Percentiles rank a stretch among this genome's conserved stretches.
Evolutionary conservation across 164 flowering plant species (phyloP).

Genomic region (Akebia trifoliata): DNA sequence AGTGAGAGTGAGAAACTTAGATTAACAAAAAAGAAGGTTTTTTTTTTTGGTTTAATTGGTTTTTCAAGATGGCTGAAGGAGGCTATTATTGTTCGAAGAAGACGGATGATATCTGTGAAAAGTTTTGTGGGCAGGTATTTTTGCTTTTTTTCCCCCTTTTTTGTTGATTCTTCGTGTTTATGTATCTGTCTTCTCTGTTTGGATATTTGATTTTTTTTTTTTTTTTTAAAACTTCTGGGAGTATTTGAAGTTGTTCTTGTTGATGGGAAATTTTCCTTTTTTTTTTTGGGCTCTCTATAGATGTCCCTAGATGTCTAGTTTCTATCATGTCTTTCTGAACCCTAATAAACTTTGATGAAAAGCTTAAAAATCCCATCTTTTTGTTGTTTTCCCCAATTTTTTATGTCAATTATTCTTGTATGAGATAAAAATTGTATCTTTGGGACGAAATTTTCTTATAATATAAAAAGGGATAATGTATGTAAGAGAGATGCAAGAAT

Average conservation of each 20-base stretch:
- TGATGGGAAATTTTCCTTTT: not conserved
- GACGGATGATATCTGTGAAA: slow-evolving; percentile 71
- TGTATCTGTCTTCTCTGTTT: not conserved
- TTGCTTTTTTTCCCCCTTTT: not conserved
- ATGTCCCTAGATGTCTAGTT: not conserved
- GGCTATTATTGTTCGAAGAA: slow-evolving; percentile 65
- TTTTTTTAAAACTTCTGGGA: not conserved
- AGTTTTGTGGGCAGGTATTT: slow-evolving; percentile 79
- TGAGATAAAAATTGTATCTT: not conserved
- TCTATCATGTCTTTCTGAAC: not conserved
- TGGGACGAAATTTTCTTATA: not conserved
- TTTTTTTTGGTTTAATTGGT: not conserved
- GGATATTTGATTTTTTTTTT: slow-evolving; percentile 1
- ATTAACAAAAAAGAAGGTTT: slow-evolving; percentile 7
- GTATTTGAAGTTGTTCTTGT: not conserved
- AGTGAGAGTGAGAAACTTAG: not conserved
- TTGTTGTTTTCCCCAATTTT: not conserved
- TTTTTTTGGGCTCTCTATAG: not conserved
- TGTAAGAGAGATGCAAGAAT: not conserved
- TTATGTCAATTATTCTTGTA: not conserved
- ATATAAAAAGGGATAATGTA: not conserved
- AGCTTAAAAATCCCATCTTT: no score
- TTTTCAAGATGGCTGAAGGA: slow-evolving; percentile 43
- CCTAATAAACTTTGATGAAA: not conserved
- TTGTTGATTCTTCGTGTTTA: not conserved